phyloP scores from a whole-genome alignment of 148 eudicot genomes.

The Fagopyrum esculentum region DNA sequence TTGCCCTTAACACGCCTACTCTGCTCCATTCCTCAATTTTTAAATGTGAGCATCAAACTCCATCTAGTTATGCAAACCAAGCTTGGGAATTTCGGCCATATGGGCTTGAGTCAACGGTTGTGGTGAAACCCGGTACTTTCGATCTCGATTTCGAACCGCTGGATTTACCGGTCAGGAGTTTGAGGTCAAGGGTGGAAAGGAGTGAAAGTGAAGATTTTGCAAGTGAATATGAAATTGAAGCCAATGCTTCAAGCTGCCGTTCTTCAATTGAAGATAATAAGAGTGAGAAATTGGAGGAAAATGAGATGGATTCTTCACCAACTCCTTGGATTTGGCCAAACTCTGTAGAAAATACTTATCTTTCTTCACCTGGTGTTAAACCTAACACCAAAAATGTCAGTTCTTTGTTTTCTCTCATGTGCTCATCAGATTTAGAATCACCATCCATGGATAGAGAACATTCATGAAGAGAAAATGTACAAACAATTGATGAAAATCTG shows the following conservation, averaged over 20 bases:
- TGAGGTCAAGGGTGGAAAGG: constrained; percentile 45
- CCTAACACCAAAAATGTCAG: too few species aligned
- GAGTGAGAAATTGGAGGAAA: constrained; percentile 43
- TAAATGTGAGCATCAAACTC: constrained; percentile 27
- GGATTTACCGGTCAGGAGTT: constrained; percentile 67
- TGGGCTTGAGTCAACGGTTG: constrained; percentile 32
- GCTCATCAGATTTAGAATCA: background rate
- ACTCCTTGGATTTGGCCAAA: constrained; percentile 32
- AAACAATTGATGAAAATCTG: too few species aligned
- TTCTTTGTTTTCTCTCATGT: too few species aligned
- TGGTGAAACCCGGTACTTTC: constrained; percentile 25
- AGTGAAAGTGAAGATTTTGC: constrained; percentile 27
- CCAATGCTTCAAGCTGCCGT: constrained; percentile 11
- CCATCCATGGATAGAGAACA: too few species aligned
- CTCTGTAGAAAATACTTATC: constrained; percentile 20
- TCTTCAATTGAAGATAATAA: constrained; percentile 26
- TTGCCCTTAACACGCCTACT: constrained; percentile 23
- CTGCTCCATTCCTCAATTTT: constrained; percentile 48
- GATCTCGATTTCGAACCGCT: constrained; percentile 36
- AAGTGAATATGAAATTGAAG: constrained; percentile 21
- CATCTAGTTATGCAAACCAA: constrained; percentile 21
- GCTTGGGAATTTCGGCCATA: constrained; percentile 22
- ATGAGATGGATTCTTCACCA: constrained; percentile 23
- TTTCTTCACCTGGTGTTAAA: background rate
- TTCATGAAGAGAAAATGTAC: too few species aligned